Evolutionary conservation across 2,329 filamentous ascomycete species (phyloP).

Genomic region (Furcasterigmium sp.): DNA sequence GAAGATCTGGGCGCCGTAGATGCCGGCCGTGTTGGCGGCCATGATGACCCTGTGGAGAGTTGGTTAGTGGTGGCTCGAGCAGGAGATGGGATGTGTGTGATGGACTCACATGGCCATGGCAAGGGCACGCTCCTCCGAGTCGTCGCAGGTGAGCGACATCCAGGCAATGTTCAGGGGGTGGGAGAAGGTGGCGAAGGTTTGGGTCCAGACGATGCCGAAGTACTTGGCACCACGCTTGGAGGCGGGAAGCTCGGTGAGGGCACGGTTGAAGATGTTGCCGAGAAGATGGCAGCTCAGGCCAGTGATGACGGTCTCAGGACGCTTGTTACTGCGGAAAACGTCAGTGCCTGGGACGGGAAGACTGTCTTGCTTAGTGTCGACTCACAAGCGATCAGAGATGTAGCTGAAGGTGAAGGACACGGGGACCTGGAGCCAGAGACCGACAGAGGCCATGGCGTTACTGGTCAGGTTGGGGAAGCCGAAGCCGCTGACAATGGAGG

Average conservation of each 20-base stretch:
- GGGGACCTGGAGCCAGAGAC: constrained; percentile 46
- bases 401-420: constrained; percentile 46
- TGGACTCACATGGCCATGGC: constrained; percentile 52
- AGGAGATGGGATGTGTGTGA: neutral
- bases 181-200: constrained; percentile 48
- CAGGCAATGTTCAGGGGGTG: constrained; percentile 56
- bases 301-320: constrained; percentile 46
- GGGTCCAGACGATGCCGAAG: constrained; percentile 52
- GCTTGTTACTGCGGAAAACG: constrained; percentile 28
- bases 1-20: constrained; percentile 58
- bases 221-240: constrained; percentile 36
- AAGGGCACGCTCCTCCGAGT: constrained; percentile 52
- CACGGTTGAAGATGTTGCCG: constrained; percentile 49
- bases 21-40: constrained; percentile 56
- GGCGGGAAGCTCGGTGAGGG: constrained; percentile 37
- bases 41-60: constrained; percentile 44
- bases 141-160: constrained; percentile 50
- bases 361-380: constrained; percentile 2
- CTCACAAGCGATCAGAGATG: constrained; percentile 46
- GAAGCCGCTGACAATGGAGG: constrained; percentile 46
- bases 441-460: constrained; percentile 51
- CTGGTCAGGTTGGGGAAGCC: constrained; percentile 41
- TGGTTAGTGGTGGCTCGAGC: neutral
- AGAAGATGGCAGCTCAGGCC: constrained; percentile 41
- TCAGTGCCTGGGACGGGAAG: neutral